Conservation (phyloP, 108 stramenopile genomes). For the Nannochloropsis gaditana region DNA sequence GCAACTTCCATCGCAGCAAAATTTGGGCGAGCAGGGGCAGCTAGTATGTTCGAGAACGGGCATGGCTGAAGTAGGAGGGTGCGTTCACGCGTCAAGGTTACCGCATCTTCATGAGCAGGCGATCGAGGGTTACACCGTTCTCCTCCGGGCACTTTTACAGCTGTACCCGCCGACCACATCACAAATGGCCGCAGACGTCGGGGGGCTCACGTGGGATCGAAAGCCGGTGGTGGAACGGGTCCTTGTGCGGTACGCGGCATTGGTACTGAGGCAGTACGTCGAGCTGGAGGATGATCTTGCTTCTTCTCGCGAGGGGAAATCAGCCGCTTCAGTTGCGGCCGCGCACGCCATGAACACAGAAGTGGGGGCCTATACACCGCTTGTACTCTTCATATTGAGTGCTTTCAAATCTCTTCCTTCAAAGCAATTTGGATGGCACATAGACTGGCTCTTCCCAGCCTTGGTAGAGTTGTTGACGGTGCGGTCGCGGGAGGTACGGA, state of each 20-base stretch:
- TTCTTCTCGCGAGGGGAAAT: not conserved
- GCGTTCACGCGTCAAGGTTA: not conserved
- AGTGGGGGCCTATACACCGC: not conserved
- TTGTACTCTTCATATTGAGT: not conserved
- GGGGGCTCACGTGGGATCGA: not conserved
- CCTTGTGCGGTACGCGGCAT: slow-evolving; percentile 8
- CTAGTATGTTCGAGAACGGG: not conserved
- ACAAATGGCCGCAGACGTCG: not conserved
- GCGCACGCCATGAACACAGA: not conserved
- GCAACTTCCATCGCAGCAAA: not conserved
- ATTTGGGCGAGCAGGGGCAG: not conserved
- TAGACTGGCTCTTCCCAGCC: slow-evolving; percentile 14
- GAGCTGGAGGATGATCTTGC: not conserved
- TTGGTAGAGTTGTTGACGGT: slow-evolving; percentile 20
- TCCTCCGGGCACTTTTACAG: not conserved
- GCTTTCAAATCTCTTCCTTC: not conserved
- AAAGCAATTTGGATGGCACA: slow-evolving; percentile 1
- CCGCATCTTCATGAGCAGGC: not conserved
- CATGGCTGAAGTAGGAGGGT: not conserved
- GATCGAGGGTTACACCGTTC: slow-evolving; percentile 14
- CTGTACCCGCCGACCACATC: not conserved
- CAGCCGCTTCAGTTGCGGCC: not conserved
- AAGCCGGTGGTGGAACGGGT: not conserved
- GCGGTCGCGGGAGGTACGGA: not conserved
- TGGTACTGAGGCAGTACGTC: slow-evolving; percentile 4